phyloP scores from a whole-genome alignment of 805 yeast genomes.

The Zygoascus biomembranicola region DNA sequence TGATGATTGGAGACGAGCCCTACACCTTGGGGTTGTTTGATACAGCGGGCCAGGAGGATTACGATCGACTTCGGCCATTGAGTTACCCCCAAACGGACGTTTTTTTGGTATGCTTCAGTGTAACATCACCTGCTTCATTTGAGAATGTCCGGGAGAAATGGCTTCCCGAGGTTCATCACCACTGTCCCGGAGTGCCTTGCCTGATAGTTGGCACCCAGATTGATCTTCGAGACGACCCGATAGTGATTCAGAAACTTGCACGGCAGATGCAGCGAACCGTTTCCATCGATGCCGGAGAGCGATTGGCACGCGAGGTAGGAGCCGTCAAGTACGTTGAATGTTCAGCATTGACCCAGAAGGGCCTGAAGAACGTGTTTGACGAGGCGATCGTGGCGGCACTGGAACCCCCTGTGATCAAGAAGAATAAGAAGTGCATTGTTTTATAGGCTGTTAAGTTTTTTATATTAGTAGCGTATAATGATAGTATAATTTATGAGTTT shows the following conservation, averaged over 20 bases:
- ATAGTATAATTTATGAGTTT: slow-evolving; percentile 1
- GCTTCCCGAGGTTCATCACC: slow-evolving; percentile 98
- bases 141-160: slow-evolving; percentile 97
- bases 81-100: slow-evolving; percentile 97
- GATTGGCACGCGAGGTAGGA: slow-evolving; percentile 84
- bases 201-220: slow-evolving; percentile 95
- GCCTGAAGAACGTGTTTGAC: slow-evolving; percentile 95
- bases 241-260: slow-evolving; percentile 78
- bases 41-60: slow-evolving; percentile 99
- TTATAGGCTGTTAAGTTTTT: slow-evolving; percentile 36
- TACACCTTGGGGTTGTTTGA: slow-evolving; percentile 95
- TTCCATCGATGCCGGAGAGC: slow-evolving; percentile 79
- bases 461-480: neutral
- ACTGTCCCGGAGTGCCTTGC: slow-evolving; percentile 97
- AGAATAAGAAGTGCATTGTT: slow-evolving; percentile 67
- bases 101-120: slow-evolving; percentile 90
- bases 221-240: slow-evolving; percentile 89
- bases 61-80: slow-evolving; percentile 92
- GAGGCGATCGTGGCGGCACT: slow-evolving; percentile 97
- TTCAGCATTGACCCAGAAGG: slow-evolving; percentile 94
- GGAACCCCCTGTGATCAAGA: slow-evolving; percentile 91
- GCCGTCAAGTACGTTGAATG: slow-evolving; percentile 97
- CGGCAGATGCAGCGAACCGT: slow-evolving; percentile 88
- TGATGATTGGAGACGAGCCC: slow-evolving; percentile 89
- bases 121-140: slow-evolving; percentile 93